Conservation (phyloP, 1,284 basidiomycete genomes). For the Bjerkandera adusta region DNA sequence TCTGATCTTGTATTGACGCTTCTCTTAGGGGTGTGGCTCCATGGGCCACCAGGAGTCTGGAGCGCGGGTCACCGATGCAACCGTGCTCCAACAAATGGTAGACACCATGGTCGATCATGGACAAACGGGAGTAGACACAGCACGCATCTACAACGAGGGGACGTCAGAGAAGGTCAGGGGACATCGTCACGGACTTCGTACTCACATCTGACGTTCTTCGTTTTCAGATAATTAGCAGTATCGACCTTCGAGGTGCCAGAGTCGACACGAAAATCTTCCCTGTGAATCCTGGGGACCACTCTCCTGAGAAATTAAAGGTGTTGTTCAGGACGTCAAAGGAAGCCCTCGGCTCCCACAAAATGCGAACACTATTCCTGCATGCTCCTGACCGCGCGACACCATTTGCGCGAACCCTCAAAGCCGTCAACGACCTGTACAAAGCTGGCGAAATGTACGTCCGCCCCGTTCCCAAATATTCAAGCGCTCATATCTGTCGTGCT, state of each 20-base stretch:
- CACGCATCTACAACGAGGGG: constrained; percentile 31
- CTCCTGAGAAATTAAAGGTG: constrained; percentile 34
- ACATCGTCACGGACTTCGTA: too few species aligned
- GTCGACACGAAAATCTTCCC: constrained; percentile 40
- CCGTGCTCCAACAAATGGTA: constrained; percentile 30
- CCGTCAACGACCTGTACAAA: constrained; percentile 7
- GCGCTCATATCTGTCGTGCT: too few species aligned
- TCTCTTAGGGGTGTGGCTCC: too few species aligned
- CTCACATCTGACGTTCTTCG: neutral
- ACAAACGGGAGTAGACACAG: constrained; percentile 35
- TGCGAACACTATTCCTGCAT: constrained; percentile 33
- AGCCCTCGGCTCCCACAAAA: constrained; percentile 34
- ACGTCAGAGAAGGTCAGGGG: constrained; percentile 29
- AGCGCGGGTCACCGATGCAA: constrained; percentile 16
- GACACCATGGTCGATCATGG: constrained; percentile 38
- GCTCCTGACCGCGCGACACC: constrained; percentile 2
- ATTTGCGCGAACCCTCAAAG: constrained; percentile 4
- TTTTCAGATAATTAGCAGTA: neutral
- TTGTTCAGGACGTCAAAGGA: constrained; percentile 39
- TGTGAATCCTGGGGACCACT: constrained; percentile 37
- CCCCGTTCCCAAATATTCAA: neutral
- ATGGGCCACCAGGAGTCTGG: too few species aligned
- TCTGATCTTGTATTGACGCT: too few species aligned
- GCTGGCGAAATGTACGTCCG: constrained; percentile 27
- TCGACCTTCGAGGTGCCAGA: neutral